Percentiles rank a stretch among this genome's conserved stretches.
Evolutionary conservation across 2,329 filamentous ascomycete species (phyloP).

Genomic region (Mycocentrospora acerina): DNA sequence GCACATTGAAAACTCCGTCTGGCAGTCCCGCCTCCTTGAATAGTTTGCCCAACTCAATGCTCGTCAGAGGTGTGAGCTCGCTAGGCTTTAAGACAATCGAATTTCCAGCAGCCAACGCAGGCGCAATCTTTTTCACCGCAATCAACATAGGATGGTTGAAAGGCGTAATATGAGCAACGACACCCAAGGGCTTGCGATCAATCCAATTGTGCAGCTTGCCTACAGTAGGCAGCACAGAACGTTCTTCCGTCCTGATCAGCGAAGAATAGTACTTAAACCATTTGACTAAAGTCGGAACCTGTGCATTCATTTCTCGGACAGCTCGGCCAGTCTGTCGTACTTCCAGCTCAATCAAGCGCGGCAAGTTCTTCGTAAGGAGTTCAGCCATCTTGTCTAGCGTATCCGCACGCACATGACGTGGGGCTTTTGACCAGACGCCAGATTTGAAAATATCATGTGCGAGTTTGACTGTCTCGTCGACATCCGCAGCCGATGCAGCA

Average conservation of each 20-base stretch:
- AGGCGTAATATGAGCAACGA: slow-evolving; percentile 43
- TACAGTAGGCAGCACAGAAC: slow-evolving; percentile 64
- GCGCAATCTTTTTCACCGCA: slow-evolving; percentile 44
- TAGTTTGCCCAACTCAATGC: slow-evolving; percentile 38
- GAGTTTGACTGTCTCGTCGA: slow-evolving; percentile 44
- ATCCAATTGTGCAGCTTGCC: slow-evolving; percentile 54
- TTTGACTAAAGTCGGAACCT: slow-evolving; percentile 64
- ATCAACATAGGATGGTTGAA: slow-evolving; percentile 46
- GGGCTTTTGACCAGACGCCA: slow-evolving; percentile 59
- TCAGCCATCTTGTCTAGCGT: slow-evolving; percentile 62
- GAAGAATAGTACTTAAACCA: slow-evolving; percentile 75
- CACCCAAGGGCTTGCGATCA: slow-evolving; percentile 41
- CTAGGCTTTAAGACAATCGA: slow-evolving; percentile 42
- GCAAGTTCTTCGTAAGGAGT: slow-evolving; percentile 56
- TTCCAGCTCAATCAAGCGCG: slow-evolving; percentile 62
- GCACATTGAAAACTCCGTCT: slow-evolving; percentile 39
- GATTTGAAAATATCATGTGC: slow-evolving; percentile 53
- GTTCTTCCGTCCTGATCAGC: slow-evolving; percentile 66
- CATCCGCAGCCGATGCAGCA: slow-evolving; percentile 50
- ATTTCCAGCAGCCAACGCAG: slow-evolving; percentile 40
- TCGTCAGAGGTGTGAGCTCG: slow-evolving; percentile 42
- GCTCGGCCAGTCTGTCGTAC: slow-evolving; percentile 68
- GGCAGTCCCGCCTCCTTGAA: slow-evolving; percentile 42
- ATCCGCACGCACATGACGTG: slow-evolving; percentile 60
- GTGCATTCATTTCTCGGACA: slow-evolving; percentile 69